A percentile compares a stretch with the other conserved stretches of the same genome.
phyloP scores from a whole-genome alignment of 352 stramenopile genomes.

The Bremia lactucae region DNA sequence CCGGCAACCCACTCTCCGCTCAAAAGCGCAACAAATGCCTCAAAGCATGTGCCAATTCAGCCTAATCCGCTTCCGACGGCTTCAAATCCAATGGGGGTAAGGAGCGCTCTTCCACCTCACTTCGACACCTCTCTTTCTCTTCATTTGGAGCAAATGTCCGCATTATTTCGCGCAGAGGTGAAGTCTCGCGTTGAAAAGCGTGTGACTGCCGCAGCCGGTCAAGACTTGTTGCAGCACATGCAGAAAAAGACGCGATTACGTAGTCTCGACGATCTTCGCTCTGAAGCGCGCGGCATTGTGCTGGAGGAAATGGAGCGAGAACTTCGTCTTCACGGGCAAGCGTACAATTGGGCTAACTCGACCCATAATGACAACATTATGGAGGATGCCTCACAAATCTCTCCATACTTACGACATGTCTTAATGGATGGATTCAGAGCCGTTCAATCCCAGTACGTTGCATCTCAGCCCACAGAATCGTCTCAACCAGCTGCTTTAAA shows the following conservation, averaged over 20 bases:
- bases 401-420: constrained; percentile 50
- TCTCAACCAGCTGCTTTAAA: constrained; percentile 9
- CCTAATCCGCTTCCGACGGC: constrained; percentile 62
- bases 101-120: constrained; percentile 36
- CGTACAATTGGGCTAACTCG: constrained; percentile 45
- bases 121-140: constrained; percentile 56
- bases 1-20: constrained; percentile 15
- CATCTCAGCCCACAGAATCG: constrained; percentile 27
- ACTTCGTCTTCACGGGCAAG: constrained; percentile 61
- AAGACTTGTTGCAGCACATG: constrained; percentile 75
- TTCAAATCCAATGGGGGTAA: constrained; percentile 60
- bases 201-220: constrained; percentile 53
- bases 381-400: constrained; percentile 22
- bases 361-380: constrained; percentile 10
- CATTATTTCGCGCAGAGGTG: constrained; percentile 52
- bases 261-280: constrained; percentile 54
- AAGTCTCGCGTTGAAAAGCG: constrained; percentile 69
- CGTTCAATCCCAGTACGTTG: constrained; percentile 45
- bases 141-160: constrained; percentile 65
- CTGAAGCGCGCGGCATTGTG: constrained; percentile 48
- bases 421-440: constrained; percentile 43
- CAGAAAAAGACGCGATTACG: constrained; percentile 74
- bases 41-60: constrained; percentile 62
- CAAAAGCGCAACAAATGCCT: constrained; percentile 6
- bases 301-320: constrained; percentile 65